phyloP scores from a whole-genome alignment of 768 basidiomycete species.

The Termitomyces titanicus region DNA sequence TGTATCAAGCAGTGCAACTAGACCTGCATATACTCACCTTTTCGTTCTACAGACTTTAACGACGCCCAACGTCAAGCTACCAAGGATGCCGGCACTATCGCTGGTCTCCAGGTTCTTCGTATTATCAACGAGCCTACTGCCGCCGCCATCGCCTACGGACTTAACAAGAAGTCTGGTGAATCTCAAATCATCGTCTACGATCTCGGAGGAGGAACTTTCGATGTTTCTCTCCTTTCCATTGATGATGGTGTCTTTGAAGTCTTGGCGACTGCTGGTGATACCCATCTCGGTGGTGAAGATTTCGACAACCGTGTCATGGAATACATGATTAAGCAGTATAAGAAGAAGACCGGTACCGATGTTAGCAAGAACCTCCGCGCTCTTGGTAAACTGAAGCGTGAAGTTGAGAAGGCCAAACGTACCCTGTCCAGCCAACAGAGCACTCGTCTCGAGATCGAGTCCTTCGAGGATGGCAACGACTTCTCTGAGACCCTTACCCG shows the following conservation, averaged over 20 bases:
- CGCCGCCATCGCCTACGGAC: conserved; percentile 96
- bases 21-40: neutral
- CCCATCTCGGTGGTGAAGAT: conserved; percentile 94
- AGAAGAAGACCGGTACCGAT: conserved; percentile 88
- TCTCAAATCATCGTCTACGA: conserved; percentile 97
- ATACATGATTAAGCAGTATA: conserved; percentile 85
- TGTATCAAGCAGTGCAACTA: conserved; percentile 20
- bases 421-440: conserved; percentile 88
- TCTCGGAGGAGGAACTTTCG: conserved; percentile 98
- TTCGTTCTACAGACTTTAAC: conserved; percentile 71
- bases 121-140: conserved; percentile 99
- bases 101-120: conserved; percentile 91
- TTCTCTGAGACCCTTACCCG: conserved; percentile 96
- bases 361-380: conserved; percentile 77
- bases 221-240: conserved; percentile 94
- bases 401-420: conserved; percentile 94
- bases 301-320: conserved; percentile 94
- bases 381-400: conserved; percentile 88
- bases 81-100: conserved; percentile 95
- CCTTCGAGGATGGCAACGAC: conserved; percentile 95
- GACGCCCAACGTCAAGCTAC: conserved; percentile 99
- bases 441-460: conserved; percentile 92
- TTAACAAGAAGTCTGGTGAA: conserved; percentile 94
- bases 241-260: conserved; percentile 93
- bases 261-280: conserved; percentile 89